Percentiles rank a stretch among this genome's conserved stretches.
Evolutionary conservation across 2,329 filamentous ascomycete species (phyloP).

Genomic region (Nigrospora sphaerica): DNA sequence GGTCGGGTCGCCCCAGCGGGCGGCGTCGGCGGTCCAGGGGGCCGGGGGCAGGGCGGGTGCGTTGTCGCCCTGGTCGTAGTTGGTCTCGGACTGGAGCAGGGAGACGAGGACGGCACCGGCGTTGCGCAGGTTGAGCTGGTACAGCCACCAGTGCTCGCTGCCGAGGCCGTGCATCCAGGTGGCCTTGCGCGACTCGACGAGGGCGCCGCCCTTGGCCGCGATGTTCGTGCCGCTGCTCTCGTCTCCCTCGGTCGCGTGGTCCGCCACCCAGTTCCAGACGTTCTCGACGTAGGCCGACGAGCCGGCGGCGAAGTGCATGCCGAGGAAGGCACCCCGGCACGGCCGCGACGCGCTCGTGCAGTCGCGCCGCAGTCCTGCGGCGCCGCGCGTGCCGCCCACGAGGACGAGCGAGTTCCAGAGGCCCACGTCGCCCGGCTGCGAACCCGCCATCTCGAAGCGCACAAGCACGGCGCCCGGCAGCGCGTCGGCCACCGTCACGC

Average conservation of each 20-base stretch:
- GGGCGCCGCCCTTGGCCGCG: conserved; percentile 39
- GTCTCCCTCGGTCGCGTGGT: conserved; percentile 37
- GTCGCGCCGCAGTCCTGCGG: conserved; percentile 14
- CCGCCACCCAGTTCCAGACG: conserved; percentile 45
- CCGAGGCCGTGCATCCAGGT: conserved; percentile 46
- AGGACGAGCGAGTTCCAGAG: conserved; percentile 29
- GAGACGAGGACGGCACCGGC: conserved; percentile 43
- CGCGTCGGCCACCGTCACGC: conserved; percentile 54
- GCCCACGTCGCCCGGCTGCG: conserved; percentile 21
- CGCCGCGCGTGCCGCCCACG: conserved; percentile 27
- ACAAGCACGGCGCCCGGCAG: conserved; percentile 55
- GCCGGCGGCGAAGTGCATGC: conserved; percentile 37
- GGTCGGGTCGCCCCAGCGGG: conserved; percentile 32
- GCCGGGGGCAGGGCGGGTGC: conserved; percentile 21
- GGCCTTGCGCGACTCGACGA: conserved; percentile 36
- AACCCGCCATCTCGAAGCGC: conserved; percentile 29
- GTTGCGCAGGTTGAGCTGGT: conserved; percentile 46
- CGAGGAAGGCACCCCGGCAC: conserved; percentile 36
- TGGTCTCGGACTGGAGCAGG: conserved; percentile 47
- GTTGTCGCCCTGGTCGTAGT: conserved; percentile 37
- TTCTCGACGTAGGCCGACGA: conserved; percentile 48
- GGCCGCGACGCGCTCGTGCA: conserved; percentile 24
- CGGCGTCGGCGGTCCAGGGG: conserved; percentile 29
- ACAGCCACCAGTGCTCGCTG: conserved; percentile 50
- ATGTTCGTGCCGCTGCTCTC: conserved; percentile 34